These are phyloP conservation scores for Penicillium paneum DNA, from an alignment of 2,329 filamentous ascomycete genomes.

Conservation along the genomic window DNA sequence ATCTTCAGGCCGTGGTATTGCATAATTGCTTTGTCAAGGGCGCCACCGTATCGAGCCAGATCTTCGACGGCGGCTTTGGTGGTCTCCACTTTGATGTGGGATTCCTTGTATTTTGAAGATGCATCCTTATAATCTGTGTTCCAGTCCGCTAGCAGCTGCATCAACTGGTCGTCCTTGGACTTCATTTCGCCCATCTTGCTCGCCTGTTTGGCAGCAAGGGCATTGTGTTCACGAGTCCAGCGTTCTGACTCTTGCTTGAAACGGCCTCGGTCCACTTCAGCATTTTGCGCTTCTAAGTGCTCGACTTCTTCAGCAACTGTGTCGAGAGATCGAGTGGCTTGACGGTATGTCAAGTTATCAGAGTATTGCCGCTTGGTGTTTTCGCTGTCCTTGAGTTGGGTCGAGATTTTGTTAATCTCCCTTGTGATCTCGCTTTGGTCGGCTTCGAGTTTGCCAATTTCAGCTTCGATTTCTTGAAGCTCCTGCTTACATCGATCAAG, in stretches of 20 bases:
- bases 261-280: conserved; percentile 74
- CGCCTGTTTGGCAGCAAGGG: conserved; percentile 68
- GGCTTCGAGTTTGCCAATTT: conserved; percentile 62
- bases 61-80: conserved; percentile 93
- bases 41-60: conserved; percentile 73
- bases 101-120: conserved; percentile 74
- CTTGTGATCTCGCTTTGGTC: conserved; percentile 66
- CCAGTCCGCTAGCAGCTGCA: conserved; percentile 71
- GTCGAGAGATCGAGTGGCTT: conserved; percentile 66
- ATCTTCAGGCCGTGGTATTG: conserved; percentile 95
- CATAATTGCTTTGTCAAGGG: conserved; percentile 95
- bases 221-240: conserved; percentile 66
- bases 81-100: conserved; percentile 84
- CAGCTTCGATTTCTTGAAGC: conserved; percentile 64
- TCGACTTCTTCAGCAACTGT: conserved; percentile 66
- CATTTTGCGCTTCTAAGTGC: conserved; percentile 73
- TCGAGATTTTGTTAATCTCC: conserved; percentile 72
- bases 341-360: conserved; percentile 85
- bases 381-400: conserved; percentile 74
- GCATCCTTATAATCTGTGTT: conserved; percentile 84
- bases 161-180: conserved; percentile 78
- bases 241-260: conserved; percentile 67
- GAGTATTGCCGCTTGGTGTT: conserved; percentile 80
- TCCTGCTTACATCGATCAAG: conserved; percentile 67
- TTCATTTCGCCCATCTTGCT: conserved; percentile 74